Evolutionary conservation across 2,329 filamentous ascomycete species (phyloP), one percentile per base, ranked within the genome.

Genomic region (Aaosphaeria arxii): DNA sequence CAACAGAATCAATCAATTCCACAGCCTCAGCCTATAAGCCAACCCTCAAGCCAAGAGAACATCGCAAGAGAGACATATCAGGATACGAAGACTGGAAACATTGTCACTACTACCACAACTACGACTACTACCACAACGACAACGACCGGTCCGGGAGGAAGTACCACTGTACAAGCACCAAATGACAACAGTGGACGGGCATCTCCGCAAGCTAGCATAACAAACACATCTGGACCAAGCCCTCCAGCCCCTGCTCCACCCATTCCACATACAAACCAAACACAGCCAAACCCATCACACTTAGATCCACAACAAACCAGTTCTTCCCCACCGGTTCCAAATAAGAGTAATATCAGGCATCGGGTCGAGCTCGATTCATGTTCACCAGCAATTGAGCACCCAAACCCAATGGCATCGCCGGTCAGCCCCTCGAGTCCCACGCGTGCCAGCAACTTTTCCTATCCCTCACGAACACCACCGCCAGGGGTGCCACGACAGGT

Each of bases 41-140:
- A 24, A 24, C 17, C 17, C 17, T 24, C 55, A 42, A 61, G 54
- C 41, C 56, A 52, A 31, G 63, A 67, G 36, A 60, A 64, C 45
- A 47, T 67, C 4, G 53, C 56, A 2, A 53, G 51, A 41, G 65
- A 70, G 32, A 63, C 63, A 7, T 61, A 68, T 40, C 59, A 59
- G 30, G 65, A 70, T 43, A 51, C 50, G 17, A 57, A 53, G 11
- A 67, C 66, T 6, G 66, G 66, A 0, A 64, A 68, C 29, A 58
- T 68, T 17, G 58, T 70, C 3, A 68, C 65, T 5, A 63, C 63
- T 3, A 67, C 63, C 6, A 70, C 65, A 0, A 70, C 66, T 5
- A 68, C 66, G 1, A 70, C 65, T 2, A 69, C 66, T 1, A 69
- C 66, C 1, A 69, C 66, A 1, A 70, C 64, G 2, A 69, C 64